phyloP scores from a whole-genome alignment of 2,329 filamentous ascomycete species.

The Aspergillus quadrilineatus region DNA sequence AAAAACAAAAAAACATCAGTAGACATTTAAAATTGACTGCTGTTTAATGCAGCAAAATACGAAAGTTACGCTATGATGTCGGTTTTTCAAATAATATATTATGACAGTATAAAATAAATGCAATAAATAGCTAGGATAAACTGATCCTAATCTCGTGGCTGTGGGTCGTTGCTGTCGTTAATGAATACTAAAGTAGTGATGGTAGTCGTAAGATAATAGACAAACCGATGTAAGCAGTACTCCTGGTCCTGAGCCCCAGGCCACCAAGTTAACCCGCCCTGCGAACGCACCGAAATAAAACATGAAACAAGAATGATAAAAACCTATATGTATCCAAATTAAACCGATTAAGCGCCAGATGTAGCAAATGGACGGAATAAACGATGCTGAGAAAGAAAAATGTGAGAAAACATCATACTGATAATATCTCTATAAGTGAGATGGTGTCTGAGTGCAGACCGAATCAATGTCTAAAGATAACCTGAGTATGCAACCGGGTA shows the following conservation, averaged over 20 bases:
- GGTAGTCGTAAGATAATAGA: not conserved
- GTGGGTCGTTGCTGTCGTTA: not conserved
- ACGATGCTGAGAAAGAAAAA: not conserved
- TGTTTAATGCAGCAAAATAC: not conserved
- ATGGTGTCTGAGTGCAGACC: slow-evolving; percentile 5
- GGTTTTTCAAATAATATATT: not conserved
- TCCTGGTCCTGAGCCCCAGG: not conserved
- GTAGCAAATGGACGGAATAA: not conserved
- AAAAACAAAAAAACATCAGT: not conserved
- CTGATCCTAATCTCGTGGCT: not conserved
- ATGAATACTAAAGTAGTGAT: not conserved
- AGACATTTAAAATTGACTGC: not conserved
- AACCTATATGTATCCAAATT: not conserved
- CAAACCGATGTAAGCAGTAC: not conserved
- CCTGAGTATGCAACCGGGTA: slow-evolving; percentile 3
- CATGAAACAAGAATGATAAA: not conserved
- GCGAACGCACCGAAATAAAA: not conserved
- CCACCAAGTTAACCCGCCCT: slow-evolving; percentile 1
- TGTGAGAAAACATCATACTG: slow-evolving; percentile 5
- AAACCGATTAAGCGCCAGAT: slow-evolving; percentile 1
- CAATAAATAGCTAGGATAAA: not conserved
- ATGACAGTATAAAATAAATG: not conserved
- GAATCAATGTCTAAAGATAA: slow-evolving; percentile 3
- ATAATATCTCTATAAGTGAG: slow-evolving; percentile 11
- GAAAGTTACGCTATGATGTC: not conserved